Evolutionary conservation across 1,284 basidiomycete species (phyloP), one percentile per base, ranked within the genome.

Genomic region (Ceratobasidium sp.): DNA sequence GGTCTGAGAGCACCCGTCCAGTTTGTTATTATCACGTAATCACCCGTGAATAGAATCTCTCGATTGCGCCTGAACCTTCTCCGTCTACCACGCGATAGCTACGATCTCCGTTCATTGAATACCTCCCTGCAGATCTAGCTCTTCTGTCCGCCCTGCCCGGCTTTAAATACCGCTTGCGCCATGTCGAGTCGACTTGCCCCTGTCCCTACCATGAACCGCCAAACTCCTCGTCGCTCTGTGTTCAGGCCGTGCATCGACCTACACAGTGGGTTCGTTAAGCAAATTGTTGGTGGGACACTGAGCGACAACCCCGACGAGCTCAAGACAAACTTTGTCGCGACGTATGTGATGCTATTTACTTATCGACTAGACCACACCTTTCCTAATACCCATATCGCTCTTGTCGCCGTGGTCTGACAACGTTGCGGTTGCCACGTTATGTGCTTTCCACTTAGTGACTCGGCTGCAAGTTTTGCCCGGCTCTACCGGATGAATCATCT

Each of bases 211-310:
- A 70, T 70, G 67, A 44, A 21, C 16, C 67, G 67, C 51, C 54
- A 60, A 25, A 38, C 67, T 33, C 42, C 54, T 28, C 58, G 51
- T 28, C 75, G 58, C 40, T 64, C 48, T 59, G 23, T 86, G 61
- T 99, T 99, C 83, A 86, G 92, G 71, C 97, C 97, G 12, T 99
- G 97, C 81, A 98, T 99, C 77, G 97, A 99, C 81, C 86, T 99
- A 30, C 97, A 99, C 82, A 87, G 90, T 74, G 95, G 95, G 11
- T 84, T 93, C 77, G 97, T 99, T 72, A 99, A 99, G 81, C 97
- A 99, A 82, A 99, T 99, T 74, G 95, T 99, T 11, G 97, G 97
- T 33, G 95, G 95, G 1, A 96, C 95, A 0, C 85, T 99, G 38
- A 89, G 88, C 9, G 88, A 93, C 62, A 79, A 87, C 64, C 86